phyloP scores from a whole-genome alignment of 306 rosid species.

The Sindora glabra region DNA sequence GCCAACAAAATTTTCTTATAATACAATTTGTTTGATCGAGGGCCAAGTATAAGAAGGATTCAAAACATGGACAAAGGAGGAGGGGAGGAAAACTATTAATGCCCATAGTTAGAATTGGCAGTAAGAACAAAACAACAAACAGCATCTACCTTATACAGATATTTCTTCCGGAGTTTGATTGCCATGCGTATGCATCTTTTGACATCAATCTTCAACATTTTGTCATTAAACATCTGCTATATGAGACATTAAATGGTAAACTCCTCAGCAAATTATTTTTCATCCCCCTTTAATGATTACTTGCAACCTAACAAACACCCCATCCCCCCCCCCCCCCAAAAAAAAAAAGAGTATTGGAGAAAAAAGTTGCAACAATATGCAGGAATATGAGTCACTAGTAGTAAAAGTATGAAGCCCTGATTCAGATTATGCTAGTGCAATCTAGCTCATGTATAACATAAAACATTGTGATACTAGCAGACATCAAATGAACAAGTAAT shows the following conservation, averaged over 20 bases:
- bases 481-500: not conserved
- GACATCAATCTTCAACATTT: constrained; percentile 66
- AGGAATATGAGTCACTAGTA: not conserved
- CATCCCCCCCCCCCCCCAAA: not conserved
- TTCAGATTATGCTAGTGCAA: not conserved
- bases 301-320: not conserved
- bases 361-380: not conserved
- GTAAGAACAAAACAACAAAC: constrained; percentile 5
- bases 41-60: not conserved
- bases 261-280: not conserved
- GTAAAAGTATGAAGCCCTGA: not conserved
- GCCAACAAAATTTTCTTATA: not conserved
- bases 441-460: constrained; percentile 1
- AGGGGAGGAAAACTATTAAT: not conserved
- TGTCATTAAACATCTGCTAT: constrained; percentile 85
- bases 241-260: constrained; percentile 8
- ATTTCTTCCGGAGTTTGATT: constrained; percentile 81
- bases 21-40: not conserved
- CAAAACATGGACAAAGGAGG: not conserved
- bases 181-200: constrained; percentile 68
- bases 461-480: not conserved
- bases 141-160: constrained; percentile 63
- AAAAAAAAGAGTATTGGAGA: not conserved
- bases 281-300: not conserved
- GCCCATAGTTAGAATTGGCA: constrained; percentile 1